A percentile compares a stretch with the other conserved stretches of the same genome.
phyloP scores from a whole-genome alignment of 305 asterid species.

The Rubia balearica region DNA sequence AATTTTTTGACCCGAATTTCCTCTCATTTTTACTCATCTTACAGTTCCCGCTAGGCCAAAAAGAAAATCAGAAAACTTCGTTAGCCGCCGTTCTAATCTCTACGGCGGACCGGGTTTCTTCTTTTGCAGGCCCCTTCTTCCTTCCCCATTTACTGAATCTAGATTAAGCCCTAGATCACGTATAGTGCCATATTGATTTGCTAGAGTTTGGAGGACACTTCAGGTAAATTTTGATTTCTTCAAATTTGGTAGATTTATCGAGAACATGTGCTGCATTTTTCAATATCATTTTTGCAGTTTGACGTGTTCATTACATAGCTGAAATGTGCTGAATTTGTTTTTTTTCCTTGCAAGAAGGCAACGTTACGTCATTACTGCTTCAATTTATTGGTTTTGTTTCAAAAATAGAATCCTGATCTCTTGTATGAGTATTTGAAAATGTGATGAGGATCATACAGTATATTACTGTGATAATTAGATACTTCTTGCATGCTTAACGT shows the following conservation, averaged over 20 bases:
- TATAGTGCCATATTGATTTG: too few species aligned
- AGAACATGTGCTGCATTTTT: not conserved
- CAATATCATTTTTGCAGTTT: too few species aligned
- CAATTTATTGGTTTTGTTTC: not conserved
- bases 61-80: too few species aligned
- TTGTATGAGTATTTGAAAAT: not conserved
- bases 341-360: not conserved
- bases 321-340: not conserved
- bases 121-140: too few species aligned
- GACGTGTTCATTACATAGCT: not conserved
- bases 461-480: not conserved
- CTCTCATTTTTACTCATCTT: too few species aligned
- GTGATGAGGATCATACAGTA: not conserved
- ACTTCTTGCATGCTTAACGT: not conserved
- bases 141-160: too few species aligned
- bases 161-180: too few species aligned
- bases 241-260: not conserved
- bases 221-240: not conserved
- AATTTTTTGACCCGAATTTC: too few species aligned
- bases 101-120: too few species aligned
- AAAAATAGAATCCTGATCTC: not conserved
- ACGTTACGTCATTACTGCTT: not conserved
- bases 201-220: not conserved
- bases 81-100: too few species aligned
- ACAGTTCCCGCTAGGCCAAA: too few species aligned